These are phyloP conservation scores for Pseudopithomyces maydicus DNA, from an alignment of 2,329 filamentous ascomycete species.

Conservation along the genomic window DNA sequence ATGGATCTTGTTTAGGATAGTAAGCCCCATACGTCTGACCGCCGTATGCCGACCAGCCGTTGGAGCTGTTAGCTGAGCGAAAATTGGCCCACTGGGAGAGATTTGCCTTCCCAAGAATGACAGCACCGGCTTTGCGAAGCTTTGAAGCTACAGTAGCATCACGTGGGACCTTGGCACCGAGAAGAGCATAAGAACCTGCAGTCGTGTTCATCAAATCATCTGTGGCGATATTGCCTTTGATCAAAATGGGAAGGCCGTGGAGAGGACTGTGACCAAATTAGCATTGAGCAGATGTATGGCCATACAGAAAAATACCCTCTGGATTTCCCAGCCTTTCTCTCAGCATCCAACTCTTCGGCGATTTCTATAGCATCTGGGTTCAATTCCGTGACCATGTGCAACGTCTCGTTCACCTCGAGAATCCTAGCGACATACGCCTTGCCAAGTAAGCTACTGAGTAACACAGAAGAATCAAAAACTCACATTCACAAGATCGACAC, in stretches of 20 bases:
- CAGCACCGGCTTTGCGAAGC: constrained; percentile 63
- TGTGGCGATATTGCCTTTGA: constrained; percentile 72
- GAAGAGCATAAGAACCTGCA: constrained; percentile 66
- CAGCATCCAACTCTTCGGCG: constrained; percentile 54
- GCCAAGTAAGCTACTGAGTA: not conserved
- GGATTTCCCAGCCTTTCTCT: constrained; percentile 53
- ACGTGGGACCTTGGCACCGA: constrained; percentile 61
- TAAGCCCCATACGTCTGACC: constrained; percentile 68
- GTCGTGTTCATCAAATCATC: constrained; percentile 67
- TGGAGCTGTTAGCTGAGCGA: constrained; percentile 60
- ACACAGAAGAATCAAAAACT: constrained; percentile 2
- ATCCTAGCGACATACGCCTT: constrained; percentile 59
- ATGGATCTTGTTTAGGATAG: constrained; percentile 65
- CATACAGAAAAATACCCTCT: constrained; percentile 45
- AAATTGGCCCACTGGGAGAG: constrained; percentile 70
- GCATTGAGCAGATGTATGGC: not conserved
- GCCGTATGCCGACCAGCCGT: constrained; percentile 69
- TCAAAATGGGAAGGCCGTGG: constrained; percentile 68
- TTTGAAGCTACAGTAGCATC: constrained; percentile 66
- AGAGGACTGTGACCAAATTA: constrained; percentile 51
- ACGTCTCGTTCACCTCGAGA: constrained; percentile 56
- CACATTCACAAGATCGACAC: constrained; percentile 58
- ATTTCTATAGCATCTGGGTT: constrained; percentile 61
- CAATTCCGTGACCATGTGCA: constrained; percentile 60
- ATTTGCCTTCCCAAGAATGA: constrained; percentile 71